Evolutionary conservation across 2,329 filamentous ascomycete species (phyloP), one percentile per base, ranked within the genome.

Genomic region (Lasiodiplodia gonubiensis): DNA sequence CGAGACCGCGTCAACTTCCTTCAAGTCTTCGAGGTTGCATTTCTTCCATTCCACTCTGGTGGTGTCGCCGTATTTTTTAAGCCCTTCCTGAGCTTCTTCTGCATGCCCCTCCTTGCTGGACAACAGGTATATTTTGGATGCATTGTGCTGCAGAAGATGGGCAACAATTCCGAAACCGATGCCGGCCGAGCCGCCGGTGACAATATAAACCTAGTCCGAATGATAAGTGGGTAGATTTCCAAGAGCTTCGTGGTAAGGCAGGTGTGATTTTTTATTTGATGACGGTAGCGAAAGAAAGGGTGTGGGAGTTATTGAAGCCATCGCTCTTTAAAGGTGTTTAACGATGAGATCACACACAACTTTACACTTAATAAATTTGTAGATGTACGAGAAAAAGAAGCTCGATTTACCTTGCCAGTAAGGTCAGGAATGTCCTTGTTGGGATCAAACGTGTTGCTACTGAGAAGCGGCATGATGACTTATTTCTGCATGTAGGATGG

Each of bases 101-200:
- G 81, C 78, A 71, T 85, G 82, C 25, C 84, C 75, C 70, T 83
- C 80, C 55, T 85, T 84, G 68, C 82, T 82, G 21, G 82, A 82
- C 4, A 86, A 77, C 3, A 86, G 76, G 68, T 83, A 83, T 55
- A 86, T 79, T 67, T 80, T 83, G 4, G 75, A 73, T 1, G 80
- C 76, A 54, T 81, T 82, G 72, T 85, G 82, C 70, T 85, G 81
- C 3, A 86, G 79, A n/a, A 86, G 74, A 69, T 86, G 84, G 8
- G 84, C 82, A 33, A 81, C 78, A 54, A 86, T 85, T 27, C 83
- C 83, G 68, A 80, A 85, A 18, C 83, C 83, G 37, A 85, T 84
- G 23, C 82, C 83, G n/a, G 82, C 80, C 23, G 78, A 81, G 25
- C 82, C 82, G n/a, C 82, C 81, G 0, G 82, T 84, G 16, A 85